A percentile compares a stretch with the other conserved stretches of the same genome.
Conservation (phyloP, 2,329 filamentous ascomycete species). For the Chrysosporium queenslandicum region DNA sequence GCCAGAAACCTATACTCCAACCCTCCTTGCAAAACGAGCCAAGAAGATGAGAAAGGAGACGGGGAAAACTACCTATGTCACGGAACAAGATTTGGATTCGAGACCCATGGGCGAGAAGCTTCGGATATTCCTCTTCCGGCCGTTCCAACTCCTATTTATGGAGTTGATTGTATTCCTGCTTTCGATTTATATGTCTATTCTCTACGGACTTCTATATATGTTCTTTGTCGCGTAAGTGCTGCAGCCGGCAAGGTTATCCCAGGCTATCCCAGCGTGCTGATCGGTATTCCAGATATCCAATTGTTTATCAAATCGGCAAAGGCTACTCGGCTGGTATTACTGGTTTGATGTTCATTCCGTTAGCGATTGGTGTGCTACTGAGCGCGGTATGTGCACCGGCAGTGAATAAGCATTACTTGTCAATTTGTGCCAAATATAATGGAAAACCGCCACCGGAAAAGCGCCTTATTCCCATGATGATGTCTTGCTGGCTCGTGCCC, state of each 20-base stretch:
- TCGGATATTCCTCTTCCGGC: conserved; percentile 64
- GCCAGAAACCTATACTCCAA: conserved; percentile 78
- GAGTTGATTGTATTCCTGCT: conserved; percentile 82
- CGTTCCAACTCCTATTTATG: conserved; percentile 73
- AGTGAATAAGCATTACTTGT: conserved; percentile 74
- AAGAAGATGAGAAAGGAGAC: conserved; percentile 60
- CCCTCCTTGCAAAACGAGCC: conserved; percentile 61
- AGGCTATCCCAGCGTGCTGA: conserved; percentile 12
- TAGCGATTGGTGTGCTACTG: conserved; percentile 62
- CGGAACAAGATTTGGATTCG: conserved; percentile 68
- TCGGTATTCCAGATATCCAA: conserved; percentile 33
- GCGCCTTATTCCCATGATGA: conserved; percentile 74
- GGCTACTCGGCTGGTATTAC: conserved; percentile 64
- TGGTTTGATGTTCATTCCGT: conserved; percentile 77
- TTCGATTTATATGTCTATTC: conserved; percentile 72
- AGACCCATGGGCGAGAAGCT: conserved; percentile 60
- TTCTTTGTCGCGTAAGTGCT: conserved; percentile 38
- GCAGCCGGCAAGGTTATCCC: background rate
- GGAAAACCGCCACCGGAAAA: conserved; percentile 67
- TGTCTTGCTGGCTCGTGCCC: conserved; percentile 62
- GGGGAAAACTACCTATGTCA: conserved; percentile 58
- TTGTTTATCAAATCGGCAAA: conserved; percentile 69
- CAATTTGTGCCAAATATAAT: conserved; percentile 50
- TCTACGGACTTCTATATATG: conserved; percentile 46
- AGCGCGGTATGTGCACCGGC: conserved; percentile 59